Conservation (phyloP, 1,284 basidiomycete genomes). For the Inonotus hispidus region DNA sequence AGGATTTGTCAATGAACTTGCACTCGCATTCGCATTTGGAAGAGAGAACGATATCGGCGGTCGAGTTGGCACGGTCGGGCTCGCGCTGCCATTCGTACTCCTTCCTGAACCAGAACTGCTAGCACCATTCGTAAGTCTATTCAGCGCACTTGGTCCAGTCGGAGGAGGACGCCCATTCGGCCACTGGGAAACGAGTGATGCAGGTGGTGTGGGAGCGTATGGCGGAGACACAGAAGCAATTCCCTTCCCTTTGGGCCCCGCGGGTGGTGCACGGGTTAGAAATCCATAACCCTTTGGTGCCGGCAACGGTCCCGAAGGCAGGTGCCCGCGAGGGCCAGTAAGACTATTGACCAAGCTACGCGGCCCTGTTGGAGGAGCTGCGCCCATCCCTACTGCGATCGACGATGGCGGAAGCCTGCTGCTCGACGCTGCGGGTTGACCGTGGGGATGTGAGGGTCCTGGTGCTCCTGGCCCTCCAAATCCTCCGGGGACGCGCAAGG, state of each 20-base stretch:
- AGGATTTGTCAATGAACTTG: constrained; percentile 19
- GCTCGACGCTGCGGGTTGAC: constrained; percentile 2
- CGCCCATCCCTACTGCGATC: constrained; percentile 23
- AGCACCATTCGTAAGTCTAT: background rate
- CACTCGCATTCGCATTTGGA: background rate
- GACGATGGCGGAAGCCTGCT: constrained; percentile 15
- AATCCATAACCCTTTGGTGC: constrained; percentile 16
- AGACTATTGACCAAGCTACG: constrained; percentile 29
- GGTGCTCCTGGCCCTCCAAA: constrained; percentile 26
- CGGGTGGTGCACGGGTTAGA: constrained; percentile 6
- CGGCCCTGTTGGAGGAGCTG: constrained; percentile 30
- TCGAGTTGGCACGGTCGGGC: background rate
- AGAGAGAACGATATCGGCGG: constrained; percentile 25
- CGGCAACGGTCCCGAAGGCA: constrained; percentile 22
- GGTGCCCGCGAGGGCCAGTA: background rate
- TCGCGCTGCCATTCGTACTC: background rate
- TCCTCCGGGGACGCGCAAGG: constrained; percentile 42
- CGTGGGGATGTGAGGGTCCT: constrained; percentile 18
- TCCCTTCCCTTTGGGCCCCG: constrained; percentile 12
- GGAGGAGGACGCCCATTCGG: constrained; percentile 3
- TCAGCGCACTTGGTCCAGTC: constrained; percentile 12
- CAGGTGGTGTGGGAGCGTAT: background rate
- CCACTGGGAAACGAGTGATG: background rate
- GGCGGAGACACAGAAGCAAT: background rate
- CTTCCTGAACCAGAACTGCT: background rate